These are phyloP conservation scores for Cryphonectria naterciae DNA, from an alignment of 2,329 filamentous ascomycete genomes.

Conservation along the genomic window DNA sequence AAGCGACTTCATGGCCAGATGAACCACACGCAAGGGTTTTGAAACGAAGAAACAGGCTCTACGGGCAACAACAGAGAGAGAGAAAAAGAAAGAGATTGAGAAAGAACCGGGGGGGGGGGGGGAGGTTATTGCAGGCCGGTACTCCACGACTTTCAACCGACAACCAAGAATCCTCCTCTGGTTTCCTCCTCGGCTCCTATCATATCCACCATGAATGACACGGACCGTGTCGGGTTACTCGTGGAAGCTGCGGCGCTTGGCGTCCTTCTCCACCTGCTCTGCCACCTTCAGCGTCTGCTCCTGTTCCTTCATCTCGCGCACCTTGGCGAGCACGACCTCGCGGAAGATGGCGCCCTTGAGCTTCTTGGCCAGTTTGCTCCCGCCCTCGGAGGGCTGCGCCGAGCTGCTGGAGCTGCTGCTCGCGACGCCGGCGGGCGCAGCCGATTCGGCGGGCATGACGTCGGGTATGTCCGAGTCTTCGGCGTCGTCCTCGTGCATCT, in stretches of 20 bases:
- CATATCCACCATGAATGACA: not conserved
- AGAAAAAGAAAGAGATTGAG: not conserved
- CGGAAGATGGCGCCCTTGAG: constrained; percentile 79
- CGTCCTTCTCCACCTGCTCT: constrained; percentile 59
- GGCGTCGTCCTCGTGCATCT: constrained; percentile 84
- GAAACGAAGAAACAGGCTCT: not conserved
- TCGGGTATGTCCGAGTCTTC: constrained; percentile 75
- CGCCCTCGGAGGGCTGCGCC: constrained; percentile 37
- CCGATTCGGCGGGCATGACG: constrained; percentile 58
- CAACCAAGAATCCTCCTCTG: not conserved
- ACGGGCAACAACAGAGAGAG: not conserved
- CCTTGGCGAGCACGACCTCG: constrained; percentile 92
- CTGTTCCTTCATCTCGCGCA: constrained; percentile 86
- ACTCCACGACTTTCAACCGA: not conserved
- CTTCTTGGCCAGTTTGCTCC: constrained; percentile 52
- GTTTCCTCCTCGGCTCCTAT: constrained; percentile 2
- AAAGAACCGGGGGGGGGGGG: not conserved
- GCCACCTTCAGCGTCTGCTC: constrained; percentile 74
- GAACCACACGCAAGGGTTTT: not conserved
- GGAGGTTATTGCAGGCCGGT: not conserved
- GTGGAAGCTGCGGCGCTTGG: constrained; percentile 42
- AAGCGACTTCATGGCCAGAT: not conserved
- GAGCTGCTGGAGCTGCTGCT: constrained; percentile 18
- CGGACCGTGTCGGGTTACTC: constrained; percentile 26
- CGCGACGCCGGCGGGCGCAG: constrained; percentile 20